These are phyloP conservation scores for Kluyveromyces starmeri DNA, from an alignment of 805 yeast genomes.

Conservation along the genomic window DNA sequence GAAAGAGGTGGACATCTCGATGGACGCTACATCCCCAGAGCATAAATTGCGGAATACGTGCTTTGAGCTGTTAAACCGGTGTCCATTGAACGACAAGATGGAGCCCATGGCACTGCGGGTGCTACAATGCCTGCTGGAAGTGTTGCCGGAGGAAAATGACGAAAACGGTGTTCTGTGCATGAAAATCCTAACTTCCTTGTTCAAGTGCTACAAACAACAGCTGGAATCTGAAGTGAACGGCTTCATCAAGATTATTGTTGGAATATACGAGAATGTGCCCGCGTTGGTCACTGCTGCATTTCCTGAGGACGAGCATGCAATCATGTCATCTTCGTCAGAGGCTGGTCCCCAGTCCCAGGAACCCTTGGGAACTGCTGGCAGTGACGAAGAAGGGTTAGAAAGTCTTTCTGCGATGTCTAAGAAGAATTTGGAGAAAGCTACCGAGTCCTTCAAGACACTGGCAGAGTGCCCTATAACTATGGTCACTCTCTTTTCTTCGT, in stretches of 20 bases:
- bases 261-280: slow-evolving; percentile 73
- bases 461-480: slow-evolving; percentile 96
- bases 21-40: slow-evolving; percentile 55
- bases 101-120: slow-evolving; percentile 59
- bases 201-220: slow-evolving; percentile 68
- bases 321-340: slow-evolving; percentile 4
- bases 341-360: slow-evolving; percentile 3
- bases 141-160: slow-evolving; percentile 76
- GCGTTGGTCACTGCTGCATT: slow-evolving; percentile 65
- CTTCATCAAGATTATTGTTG: slow-evolving; percentile 66
- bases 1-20: slow-evolving; percentile 63
- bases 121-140: slow-evolving; percentile 45
- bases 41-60: slow-evolving; percentile 69
- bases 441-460: slow-evolving; percentile 79
- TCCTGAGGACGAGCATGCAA: slow-evolving; percentile 8
- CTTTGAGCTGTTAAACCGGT: slow-evolving; percentile 70
- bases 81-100: slow-evolving; percentile 75
- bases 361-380: neutral
- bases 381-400: slow-evolving; percentile 7
- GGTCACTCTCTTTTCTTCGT: slow-evolving; percentile 84
- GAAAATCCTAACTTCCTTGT: slow-evolving; percentile 77
- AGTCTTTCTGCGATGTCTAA: slow-evolving; percentile 16
- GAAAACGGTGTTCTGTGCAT: slow-evolving; percentile 89
- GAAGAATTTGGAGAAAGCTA: slow-evolving; percentile 53
- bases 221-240: slow-evolving; percentile 65